A percentile compares a stretch with the other conserved stretches of the same genome.
Conservation (phyloP, 768 basidiomycete genomes). For the Termitomyces sp. region DNA sequence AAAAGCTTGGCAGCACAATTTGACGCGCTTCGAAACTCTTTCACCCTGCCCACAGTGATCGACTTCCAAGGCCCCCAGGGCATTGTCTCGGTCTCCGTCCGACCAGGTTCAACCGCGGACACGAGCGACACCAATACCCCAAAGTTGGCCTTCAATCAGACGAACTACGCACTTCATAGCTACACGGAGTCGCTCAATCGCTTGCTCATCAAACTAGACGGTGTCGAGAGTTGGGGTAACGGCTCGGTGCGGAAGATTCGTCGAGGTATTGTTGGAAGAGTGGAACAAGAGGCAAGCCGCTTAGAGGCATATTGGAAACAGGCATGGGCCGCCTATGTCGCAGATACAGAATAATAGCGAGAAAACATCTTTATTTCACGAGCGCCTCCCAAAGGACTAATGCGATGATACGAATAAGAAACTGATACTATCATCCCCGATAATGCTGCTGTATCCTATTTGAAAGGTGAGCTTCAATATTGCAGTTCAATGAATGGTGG, state of each 20-base stretch:
- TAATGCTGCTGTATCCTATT: no score
- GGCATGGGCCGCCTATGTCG: conserved; percentile 26
- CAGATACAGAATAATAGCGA: background rate
- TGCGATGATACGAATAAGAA: no score
- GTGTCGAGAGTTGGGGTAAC: conserved; percentile 60
- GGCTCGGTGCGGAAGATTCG: conserved; percentile 44
- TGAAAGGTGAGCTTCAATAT: no score
- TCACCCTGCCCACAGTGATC: conserved; percentile 38
- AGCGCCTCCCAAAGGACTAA: no score
- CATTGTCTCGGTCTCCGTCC: conserved; percentile 21
- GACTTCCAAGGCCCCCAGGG: conserved; percentile 40
- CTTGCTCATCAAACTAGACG: conserved; percentile 63
- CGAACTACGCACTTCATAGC: conserved; percentile 54
- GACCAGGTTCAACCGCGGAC: conserved; percentile 14
- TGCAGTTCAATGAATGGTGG: no score
- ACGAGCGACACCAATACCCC: conserved; percentile 14
- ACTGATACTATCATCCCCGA: no score
- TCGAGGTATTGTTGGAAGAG: conserved; percentile 44
- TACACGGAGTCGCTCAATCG: conserved; percentile 60
- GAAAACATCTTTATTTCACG: background rate
- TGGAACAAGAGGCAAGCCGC: conserved; percentile 55
- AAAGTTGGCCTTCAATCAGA: conserved; percentile 55
- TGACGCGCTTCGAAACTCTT: conserved; percentile 32
- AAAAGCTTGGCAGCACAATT: conserved; percentile 27
- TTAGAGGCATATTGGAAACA: conserved; percentile 43